A percentile compares a stretch with the other conserved stretches of the same genome.
phyloP scores from a whole-genome alignment of 257 asterid species.

The Lavandula angustifolia region DNA sequence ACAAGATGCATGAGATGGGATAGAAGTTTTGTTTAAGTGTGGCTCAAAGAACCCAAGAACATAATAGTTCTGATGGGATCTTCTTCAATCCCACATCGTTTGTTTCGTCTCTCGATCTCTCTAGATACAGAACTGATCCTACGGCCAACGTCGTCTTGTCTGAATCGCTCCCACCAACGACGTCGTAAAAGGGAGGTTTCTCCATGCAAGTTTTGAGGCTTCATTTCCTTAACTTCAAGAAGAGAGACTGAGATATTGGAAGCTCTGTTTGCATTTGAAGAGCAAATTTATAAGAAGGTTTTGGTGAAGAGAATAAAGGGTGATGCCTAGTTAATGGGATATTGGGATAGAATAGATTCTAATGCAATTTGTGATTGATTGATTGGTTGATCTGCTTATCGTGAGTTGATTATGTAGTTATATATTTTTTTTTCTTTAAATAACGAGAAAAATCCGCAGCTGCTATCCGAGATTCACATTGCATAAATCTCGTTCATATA shows the following conservation, averaged over 20 bases:
- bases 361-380: constrained; percentile 22
- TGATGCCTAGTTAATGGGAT: too few species aligned
- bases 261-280: constrained; percentile 19
- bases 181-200: constrained; percentile 30
- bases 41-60: constrained; percentile 65
- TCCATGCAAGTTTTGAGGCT: constrained; percentile 37
- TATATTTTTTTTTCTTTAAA: constrained; percentile 19
- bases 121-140: constrained; percentile 19
- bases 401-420: constrained; percentile 26
- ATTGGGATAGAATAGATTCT: constrained; percentile 13
- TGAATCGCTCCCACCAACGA: constrained; percentile 32
- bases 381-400: constrained; percentile 29
- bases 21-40: constrained; percentile 32
- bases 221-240: constrained; percentile 35
- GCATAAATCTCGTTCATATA: too few species aligned
- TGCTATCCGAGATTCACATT: too few species aligned
- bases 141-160: constrained; percentile 6
- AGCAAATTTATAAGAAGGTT: constrained; percentile 35
- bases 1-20: not conserved
- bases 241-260: constrained; percentile 24
- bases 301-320: constrained; percentile 17
- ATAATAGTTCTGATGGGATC: constrained; percentile 66
- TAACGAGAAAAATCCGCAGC: too few species aligned
- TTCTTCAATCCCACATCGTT: constrained; percentile 49
- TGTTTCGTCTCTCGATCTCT: constrained; percentile 45